Percentiles rank a stretch among this genome's conserved stretches.
Evolutionary conservation across 2,329 filamentous ascomycete genomes (phyloP).

Genomic region (Aspergillus awamori): DNA sequence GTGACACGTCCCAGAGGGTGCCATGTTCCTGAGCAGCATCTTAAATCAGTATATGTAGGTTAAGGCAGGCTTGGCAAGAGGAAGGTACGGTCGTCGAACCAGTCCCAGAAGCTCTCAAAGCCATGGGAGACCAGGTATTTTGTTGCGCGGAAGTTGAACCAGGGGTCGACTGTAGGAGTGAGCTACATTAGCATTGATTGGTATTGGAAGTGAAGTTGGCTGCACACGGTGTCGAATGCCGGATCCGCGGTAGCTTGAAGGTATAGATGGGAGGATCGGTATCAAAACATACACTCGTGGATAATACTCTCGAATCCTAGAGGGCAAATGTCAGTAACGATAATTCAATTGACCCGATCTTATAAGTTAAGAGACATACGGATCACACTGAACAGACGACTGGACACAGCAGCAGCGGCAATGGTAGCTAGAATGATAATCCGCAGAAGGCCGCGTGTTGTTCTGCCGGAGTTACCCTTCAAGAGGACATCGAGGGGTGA

Average conservation of each 20-base stretch:
- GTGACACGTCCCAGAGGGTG: conserved; percentile 97
- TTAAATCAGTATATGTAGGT: conserved; percentile 7
- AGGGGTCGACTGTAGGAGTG: conserved; percentile 78
- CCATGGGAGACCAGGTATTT: conserved; percentile 97
- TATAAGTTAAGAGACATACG: conserved; percentile 61
- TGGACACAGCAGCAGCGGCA: conserved; percentile 86
- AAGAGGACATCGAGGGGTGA: conserved; percentile 62
- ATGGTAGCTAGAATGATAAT: conserved; percentile 90
- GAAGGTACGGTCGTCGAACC: conserved; percentile 90
- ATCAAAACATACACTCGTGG: conserved; percentile 82
- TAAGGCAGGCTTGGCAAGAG: background rate
- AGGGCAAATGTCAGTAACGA: conserved; percentile 14
- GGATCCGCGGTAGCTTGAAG: background rate
- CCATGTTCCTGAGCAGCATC: conserved; percentile 70
- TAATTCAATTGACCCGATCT: conserved; percentile 6
- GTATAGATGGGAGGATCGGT: conserved; percentile 19
- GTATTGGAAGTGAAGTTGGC: background rate
- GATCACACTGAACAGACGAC: conserved; percentile 97
- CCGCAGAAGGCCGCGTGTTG: conserved; percentile 80
- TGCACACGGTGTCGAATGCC: background rate
- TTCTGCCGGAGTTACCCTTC: conserved; percentile 77
- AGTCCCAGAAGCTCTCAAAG: conserved; percentile 99
- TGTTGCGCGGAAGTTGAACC: conserved; percentile 99
- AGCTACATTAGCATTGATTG: conserved; percentile 23
- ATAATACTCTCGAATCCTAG: conserved; percentile 97